These are phyloP conservation scores for Leccinum truebloodii DNA, from an alignment of 768 basidiomycete species.

Conservation along the genomic window DNA sequence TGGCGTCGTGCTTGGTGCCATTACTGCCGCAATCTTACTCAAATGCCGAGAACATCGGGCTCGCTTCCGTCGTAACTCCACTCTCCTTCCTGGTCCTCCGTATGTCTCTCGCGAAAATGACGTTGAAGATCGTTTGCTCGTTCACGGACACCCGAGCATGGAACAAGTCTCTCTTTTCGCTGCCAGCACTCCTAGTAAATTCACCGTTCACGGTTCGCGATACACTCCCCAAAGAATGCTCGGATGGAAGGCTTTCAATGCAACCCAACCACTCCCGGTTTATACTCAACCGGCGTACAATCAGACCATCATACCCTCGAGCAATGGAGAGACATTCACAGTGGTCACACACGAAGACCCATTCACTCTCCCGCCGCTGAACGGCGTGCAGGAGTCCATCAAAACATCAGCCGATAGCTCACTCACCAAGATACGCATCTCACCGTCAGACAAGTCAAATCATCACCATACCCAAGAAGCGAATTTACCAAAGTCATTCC, in stretches of 20 bases:
- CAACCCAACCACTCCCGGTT: neutral
- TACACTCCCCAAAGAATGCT: constrained; percentile 19
- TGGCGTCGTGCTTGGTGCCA: constrained; percentile 27
- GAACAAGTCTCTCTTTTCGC: constrained; percentile 29
- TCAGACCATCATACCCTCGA: constrained; percentile 21
- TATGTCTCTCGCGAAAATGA: constrained; percentile 25
- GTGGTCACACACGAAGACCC: constrained; percentile 29
- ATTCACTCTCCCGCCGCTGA: constrained; percentile 13
- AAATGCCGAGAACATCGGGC: constrained; percentile 12
- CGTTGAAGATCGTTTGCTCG: constrained; percentile 15
- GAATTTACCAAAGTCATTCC: constrained; percentile 16
- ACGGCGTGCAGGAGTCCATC: neutral
- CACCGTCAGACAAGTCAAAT: constrained; percentile 1
- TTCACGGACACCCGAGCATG: constrained; percentile 24
- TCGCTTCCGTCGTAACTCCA: constrained; percentile 13
- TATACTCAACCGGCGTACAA: constrained; percentile 2
- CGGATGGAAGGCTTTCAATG: constrained; percentile 11
- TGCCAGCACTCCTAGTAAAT: constrained; percentile 31
- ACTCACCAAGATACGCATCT: constrained; percentile 7
- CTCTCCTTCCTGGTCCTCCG: constrained; percentile 28
- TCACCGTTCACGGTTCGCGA: constrained; percentile 29
- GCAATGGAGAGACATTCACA: constrained; percentile 25
- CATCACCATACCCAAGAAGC: neutral
- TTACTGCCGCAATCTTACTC: constrained; percentile 10
- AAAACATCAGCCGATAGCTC: neutral